Conservation (phyloP, 192 early-diverging fungal genomes). For the Thamnidium elegans region DNA sequence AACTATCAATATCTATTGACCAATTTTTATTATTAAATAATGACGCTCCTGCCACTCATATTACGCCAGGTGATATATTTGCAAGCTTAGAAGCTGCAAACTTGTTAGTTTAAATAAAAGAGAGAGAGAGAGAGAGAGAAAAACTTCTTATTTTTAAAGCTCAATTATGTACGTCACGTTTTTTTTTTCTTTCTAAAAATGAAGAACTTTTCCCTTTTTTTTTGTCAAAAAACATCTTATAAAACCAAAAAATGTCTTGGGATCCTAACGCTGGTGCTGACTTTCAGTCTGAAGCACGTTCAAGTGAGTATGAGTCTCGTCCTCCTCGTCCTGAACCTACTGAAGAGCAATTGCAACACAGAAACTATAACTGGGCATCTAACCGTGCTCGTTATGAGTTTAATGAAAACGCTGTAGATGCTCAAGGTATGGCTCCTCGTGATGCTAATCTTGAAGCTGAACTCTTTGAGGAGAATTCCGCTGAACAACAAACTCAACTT, state of each 20-base stretch:
- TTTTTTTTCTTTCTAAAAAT: constrained; percentile 11
- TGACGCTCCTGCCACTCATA: too few species aligned
- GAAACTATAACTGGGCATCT: constrained; percentile 47
- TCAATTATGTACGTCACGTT: not conserved
- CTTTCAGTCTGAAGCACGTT: not conserved
- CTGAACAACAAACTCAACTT: constrained; percentile 65
- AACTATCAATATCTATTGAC: too few species aligned
- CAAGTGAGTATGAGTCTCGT: not conserved
- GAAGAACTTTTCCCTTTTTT: not conserved
- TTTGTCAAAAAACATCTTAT: not conserved
- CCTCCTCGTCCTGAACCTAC: constrained; percentile 13
- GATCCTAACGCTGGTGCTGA: not conserved
- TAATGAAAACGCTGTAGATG: constrained; percentile 48
- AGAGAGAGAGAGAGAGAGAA: too few species aligned
- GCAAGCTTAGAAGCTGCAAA: too few species aligned
- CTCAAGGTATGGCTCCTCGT: constrained; percentile 53
- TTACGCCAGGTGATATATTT: too few species aligned
- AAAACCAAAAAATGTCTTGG: constrained; percentile 6
- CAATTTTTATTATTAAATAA: too few species aligned
- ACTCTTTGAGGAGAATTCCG: constrained; percentile 54
- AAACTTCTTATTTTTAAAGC: too few species aligned
- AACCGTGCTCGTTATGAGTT: constrained; percentile 50
- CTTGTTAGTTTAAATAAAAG: too few species aligned
- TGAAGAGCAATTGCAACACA: constrained; percentile 1
- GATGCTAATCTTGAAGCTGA: constrained; percentile 65